A percentile compares a stretch with the other conserved stretches of the same genome.
Conservation (phyloP, 73 alveolate species). For the Diophrys appendiculata region DNA sequence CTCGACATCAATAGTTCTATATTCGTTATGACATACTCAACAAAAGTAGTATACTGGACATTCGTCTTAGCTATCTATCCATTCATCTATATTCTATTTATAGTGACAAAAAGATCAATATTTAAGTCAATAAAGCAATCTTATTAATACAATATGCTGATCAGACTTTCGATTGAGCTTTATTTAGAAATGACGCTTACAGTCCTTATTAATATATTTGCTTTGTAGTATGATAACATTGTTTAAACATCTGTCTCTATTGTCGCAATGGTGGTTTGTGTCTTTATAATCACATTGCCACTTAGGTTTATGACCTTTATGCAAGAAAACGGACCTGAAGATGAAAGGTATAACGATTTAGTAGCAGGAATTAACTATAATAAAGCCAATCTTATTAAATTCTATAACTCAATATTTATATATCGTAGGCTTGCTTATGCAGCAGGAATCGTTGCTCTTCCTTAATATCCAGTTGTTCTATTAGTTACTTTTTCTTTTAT, state of each 20-base stretch:
- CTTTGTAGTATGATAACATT: neutral
- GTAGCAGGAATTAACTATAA: too few species aligned
- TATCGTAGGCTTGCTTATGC: too few species aligned
- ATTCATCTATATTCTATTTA: neutral
- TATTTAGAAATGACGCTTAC: neutral
- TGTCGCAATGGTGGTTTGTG: too few species aligned
- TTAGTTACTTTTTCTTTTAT: too few species aligned
- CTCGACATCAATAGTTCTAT: neutral
- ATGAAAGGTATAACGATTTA: too few species aligned
- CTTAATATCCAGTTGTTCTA: too few species aligned
- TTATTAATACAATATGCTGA: neutral
- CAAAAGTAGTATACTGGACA: neutral
- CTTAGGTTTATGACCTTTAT: too few species aligned
- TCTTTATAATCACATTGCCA: too few species aligned
- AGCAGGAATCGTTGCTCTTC: too few species aligned
- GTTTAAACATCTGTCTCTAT: neutral
- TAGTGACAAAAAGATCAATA: neutral
- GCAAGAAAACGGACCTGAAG: too few species aligned
- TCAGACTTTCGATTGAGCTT: conserved; percentile 1
- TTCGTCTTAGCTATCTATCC: neutral
- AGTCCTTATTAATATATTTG: neutral
- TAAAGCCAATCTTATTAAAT: too few species aligned
- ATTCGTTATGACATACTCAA: neutral
- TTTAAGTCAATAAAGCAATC: neutral
- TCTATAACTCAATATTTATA: too few species aligned